Evolutionary conservation across 73 alveolate species (phyloP), one percentile per base, ranked within the genome.

Genomic region (Stentor coeruleus): DNA sequence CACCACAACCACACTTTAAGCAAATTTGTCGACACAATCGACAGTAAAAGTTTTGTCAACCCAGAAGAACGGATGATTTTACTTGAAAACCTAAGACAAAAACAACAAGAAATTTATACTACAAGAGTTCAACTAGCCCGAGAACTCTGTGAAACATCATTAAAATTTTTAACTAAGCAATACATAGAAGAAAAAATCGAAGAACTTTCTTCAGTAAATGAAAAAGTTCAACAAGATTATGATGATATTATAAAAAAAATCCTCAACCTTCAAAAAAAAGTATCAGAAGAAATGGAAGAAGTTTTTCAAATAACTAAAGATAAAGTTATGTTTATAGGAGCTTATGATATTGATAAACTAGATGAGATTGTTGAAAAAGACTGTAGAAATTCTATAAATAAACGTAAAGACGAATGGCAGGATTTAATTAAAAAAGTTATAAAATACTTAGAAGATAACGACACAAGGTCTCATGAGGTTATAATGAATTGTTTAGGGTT

Each of bases 401-500:
- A 82, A 59, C 76, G 96, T 38, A 91, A 91, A 81, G 60, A 38
- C 3, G 96, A 91, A 77, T 76, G 89, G 4, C 55, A 85, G 49
- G 59, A 84, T 3, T 81, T 91, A 20, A n/a, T 82, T 0, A 82
- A 40, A 3, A 81, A 91, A 40, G 58, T 86, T 0, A 86, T 88
- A 15, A 88, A 85, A 76, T 91, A 82, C 81, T 80, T 87, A 2
- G 96, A 91, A 40, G 93, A 87, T 74, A 59, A 76, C 60, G 96
- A 91, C 66, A 87, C 72, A 11, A 83, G 74, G 77, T 81, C 87
- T 84, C 58, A 83, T 81, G 92, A 87, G 75, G 81, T 76, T 30
- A 77, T 87, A 85, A 87, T 81, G 6, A 81, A 77, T 58, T 49
- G 87, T 3, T 84, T 83, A 20, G 81, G 59, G 38, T 88, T 91